phyloP scores from a whole-genome alignment of 1,284 basidiomycete genomes.

The Heterobasidion annosum region DNA sequence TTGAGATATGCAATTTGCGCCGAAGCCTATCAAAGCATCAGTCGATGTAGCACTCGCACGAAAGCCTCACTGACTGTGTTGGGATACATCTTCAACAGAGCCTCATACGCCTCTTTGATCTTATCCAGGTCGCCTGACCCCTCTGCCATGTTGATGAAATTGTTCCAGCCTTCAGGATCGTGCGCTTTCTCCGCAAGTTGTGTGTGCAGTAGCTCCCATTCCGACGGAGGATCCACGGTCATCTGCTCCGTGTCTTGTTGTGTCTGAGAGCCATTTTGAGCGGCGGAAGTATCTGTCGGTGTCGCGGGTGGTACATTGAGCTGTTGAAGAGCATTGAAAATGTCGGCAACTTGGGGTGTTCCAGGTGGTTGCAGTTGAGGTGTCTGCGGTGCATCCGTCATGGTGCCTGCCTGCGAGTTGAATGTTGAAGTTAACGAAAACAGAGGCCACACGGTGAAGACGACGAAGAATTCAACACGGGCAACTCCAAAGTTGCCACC shows the following conservation, averaged over 20 bases:
- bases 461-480: too few species aligned
- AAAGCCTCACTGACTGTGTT: slow-evolving; percentile 45
- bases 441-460: too few species aligned
- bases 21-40: slow-evolving; percentile 38
- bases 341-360: too few species aligned
- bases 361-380: too few species aligned
- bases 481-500: too few species aligned
- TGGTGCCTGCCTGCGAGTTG: too few species aligned
- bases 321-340: too few species aligned
- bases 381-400: too few species aligned
- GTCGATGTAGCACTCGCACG: slow-evolving; percentile 7
- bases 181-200: slow-evolving; percentile 43
- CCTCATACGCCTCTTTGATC: slow-evolving; percentile 66
- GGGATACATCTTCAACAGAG: slow-evolving; percentile 67
- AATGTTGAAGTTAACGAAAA: too few species aligned
- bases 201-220: slow-evolving; percentile 38
- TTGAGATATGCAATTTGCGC: slow-evolving; percentile 79
- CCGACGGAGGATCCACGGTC: slow-evolving; percentile 24
- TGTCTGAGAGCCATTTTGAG: too few species aligned
- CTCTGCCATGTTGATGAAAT: slow-evolving; percentile 59
- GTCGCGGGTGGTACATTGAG: too few species aligned
- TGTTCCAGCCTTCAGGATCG: slow-evolving; percentile 63
- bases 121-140: slow-evolving; percentile 57
- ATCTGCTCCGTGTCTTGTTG: slow-evolving; percentile 7
- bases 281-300: too few species aligned